A percentile compares a stretch with the other conserved stretches of the same genome.
These are phyloP conservation scores for Botrytis elliptica DNA, from an alignment of 2,329 filamentous ascomycete genomes.

Conservation along the genomic window DNA sequence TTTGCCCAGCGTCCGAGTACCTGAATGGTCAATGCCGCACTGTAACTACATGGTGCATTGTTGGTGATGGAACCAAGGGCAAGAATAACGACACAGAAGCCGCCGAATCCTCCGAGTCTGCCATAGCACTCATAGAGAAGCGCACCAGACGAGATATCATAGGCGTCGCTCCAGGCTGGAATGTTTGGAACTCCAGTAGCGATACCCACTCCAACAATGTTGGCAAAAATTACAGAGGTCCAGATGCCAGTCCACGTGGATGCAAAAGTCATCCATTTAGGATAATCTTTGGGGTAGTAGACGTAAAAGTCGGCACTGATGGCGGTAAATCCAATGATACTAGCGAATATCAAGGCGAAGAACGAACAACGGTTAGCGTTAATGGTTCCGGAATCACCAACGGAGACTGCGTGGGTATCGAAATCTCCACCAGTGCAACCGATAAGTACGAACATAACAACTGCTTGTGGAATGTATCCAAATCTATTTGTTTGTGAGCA, in stretches of 20 bases:
- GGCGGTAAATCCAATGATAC: slow-evolving; percentile 24
- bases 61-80: slow-evolving; percentile 64
- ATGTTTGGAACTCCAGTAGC: slow-evolving; percentile 25
- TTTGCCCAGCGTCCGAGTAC: slow-evolving; percentile 58
- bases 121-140: slow-evolving; percentile 43
- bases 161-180: slow-evolving; percentile 24
- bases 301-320: slow-evolving; percentile 29
- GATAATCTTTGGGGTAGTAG: slow-evolving; percentile 34
- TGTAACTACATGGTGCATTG: slow-evolving; percentile 62
- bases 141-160: slow-evolving; percentile 23
- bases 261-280: slow-evolving; percentile 28
- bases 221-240: slow-evolving; percentile 23
- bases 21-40: slow-evolving; percentile 63
- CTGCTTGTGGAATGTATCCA: slow-evolving; percentile 55
- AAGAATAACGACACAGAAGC: slow-evolving; percentile 63
- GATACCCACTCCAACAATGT: slow-evolving; percentile 26
- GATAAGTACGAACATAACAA: slow-evolving; percentile 55
- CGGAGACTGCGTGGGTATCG: slow-evolving; percentile 49
- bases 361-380: slow-evolving; percentile 56
- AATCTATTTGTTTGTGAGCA: slow-evolving; percentile 2
- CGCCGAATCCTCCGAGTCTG: slow-evolving; percentile 59
- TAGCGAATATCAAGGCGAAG: slow-evolving; percentile 44
- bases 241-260: slow-evolving; percentile 25
- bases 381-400: slow-evolving; percentile 49
- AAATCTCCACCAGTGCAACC: slow-evolving; percentile 56